Base-by-base conservation (phyloP, 1,139 yeast genomes). In the Geotrichum australiense region DNA sequence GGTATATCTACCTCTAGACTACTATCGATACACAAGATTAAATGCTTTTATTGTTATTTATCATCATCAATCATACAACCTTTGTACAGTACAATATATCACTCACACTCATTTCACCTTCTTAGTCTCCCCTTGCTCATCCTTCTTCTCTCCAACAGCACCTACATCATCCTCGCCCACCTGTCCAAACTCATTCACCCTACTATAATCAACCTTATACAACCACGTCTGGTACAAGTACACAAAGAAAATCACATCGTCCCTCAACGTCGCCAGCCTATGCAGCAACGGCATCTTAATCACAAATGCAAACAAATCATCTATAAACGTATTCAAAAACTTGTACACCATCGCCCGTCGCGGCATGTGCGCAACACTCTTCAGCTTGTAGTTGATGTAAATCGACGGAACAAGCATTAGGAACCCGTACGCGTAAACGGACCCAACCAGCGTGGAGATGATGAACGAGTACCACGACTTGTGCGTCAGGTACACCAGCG, bases 341-440 rank as follows among this genome's bases (percentile, higher is more conserved):
- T 65, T 65, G 54, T 64, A 65, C 3, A 62, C 58, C 67, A 65
- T 61, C 5, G 69, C 67, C 39, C 63, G 57, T 36, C 60, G 53
- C 4, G 69, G 68, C 58, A 65, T 63, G 50, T 65, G 69, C 2
- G 70, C 70, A 5, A 65, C 70, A 1, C 66, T 62, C 50, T 65
- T 65, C 39, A 65, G 57, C 39, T 68, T 54, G 50, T 65, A 65
- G 48, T 65, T 65, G 53, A 64, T 65, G 47, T 65, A 65, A 29
- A 65, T 64, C 3, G 65, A 53, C 7, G 70, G 69, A 19, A 65
- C 62, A 37, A 65, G 50, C 43, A 64, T 61, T 38, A 66, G 49
- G 53, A 66, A 65, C 2, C 70, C 70, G 44, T 65, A 66, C 2
- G 69, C 66, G 45, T 66, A 66, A 16, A 65, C 70, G 26, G 65